Evolutionary conservation across 495 filamentous ascomycete species (phyloP).

Genomic region (Neurospora terricola): DNA sequence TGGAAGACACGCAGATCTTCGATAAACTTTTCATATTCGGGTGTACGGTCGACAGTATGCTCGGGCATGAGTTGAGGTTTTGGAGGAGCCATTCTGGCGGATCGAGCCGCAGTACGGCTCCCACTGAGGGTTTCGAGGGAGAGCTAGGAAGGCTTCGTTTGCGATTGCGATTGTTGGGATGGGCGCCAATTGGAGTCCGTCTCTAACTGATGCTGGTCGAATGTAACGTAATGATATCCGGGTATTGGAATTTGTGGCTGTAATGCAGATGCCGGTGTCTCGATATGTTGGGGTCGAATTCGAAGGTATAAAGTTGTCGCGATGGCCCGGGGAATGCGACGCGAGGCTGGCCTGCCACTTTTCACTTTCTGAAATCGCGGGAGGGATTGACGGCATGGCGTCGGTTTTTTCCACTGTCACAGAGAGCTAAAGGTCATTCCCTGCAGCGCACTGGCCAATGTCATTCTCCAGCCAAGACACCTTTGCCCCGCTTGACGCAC

Average conservation of each 20-base stretch:
- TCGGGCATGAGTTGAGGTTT: conserved; percentile 21
- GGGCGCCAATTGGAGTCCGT: not conserved
- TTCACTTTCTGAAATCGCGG: not conserved
- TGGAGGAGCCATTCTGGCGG: conserved; percentile 27
- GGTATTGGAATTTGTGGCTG: not conserved
- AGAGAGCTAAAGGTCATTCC: not conserved
- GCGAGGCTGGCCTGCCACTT: conserved; percentile 2
- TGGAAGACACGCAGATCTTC: conserved; percentile 55
- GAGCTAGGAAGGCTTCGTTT: not conserved
- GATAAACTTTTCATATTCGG: conserved; percentile 63
- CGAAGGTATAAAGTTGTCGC: not conserved
- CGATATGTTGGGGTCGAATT: not conserved
- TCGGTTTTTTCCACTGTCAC: not conserved
- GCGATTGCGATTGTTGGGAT: conserved; percentile 1
- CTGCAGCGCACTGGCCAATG: not conserved
- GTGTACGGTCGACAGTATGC: conserved; percentile 38
- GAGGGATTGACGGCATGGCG: not conserved
- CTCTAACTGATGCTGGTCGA: not conserved
- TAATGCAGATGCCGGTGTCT: not conserved
- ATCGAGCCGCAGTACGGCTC: conserved; percentile 16
- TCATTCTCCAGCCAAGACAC: not conserved
- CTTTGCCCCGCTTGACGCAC: not conserved
- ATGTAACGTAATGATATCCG: not conserved
- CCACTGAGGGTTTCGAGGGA: not conserved
- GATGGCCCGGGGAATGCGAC: not conserved